These are phyloP conservation scores for Pichia nakasei DNA, from an alignment of 805 yeast genomes.

Conservation along the genomic window DNA sequence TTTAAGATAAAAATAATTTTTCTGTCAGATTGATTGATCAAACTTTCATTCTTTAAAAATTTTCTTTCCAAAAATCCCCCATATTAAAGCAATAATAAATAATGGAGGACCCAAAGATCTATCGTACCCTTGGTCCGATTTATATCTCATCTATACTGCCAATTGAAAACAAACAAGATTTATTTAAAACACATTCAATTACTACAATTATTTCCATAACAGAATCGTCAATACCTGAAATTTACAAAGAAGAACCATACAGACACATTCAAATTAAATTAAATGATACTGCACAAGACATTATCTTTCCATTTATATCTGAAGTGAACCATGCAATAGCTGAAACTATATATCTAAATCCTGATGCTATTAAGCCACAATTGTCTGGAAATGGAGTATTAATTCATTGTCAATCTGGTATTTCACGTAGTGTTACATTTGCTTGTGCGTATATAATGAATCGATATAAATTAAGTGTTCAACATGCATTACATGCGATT, in stretches of 20 bases:
- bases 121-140: slow-evolving; percentile 70
- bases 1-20: no score
- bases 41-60: no score
- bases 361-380: slow-evolving; percentile 25
- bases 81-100: no score
- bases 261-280: slow-evolving; percentile 53
- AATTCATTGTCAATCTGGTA: slow-evolving; percentile 46
- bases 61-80: no score
- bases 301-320: slow-evolving; percentile 56
- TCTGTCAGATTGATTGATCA: no score
- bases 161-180: slow-evolving; percentile 42
- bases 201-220: slow-evolving; percentile 67
- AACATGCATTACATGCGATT: slow-evolving; percentile 70
- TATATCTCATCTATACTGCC: slow-evolving; percentile 71
- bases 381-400: slow-evolving; percentile 23
- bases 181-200: slow-evolving; percentile 45
- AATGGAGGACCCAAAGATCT: slow-evolving; percentile 15
- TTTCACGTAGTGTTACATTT: slow-evolving; percentile 40
- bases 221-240: slow-evolving; percentile 51
- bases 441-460: slow-evolving; percentile 42
- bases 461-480: slow-evolving; percentile 43
- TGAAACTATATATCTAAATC: slow-evolving; percentile 38
- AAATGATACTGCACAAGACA: slow-evolving; percentile 62
- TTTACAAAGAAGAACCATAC: slow-evolving; percentile 36
- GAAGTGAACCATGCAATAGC: slow-evolving; percentile 60